These are phyloP conservation scores for Plasmodium coatneyi DNA, from an alignment of 169 alveolate species.

Conservation along the genomic window DNA sequence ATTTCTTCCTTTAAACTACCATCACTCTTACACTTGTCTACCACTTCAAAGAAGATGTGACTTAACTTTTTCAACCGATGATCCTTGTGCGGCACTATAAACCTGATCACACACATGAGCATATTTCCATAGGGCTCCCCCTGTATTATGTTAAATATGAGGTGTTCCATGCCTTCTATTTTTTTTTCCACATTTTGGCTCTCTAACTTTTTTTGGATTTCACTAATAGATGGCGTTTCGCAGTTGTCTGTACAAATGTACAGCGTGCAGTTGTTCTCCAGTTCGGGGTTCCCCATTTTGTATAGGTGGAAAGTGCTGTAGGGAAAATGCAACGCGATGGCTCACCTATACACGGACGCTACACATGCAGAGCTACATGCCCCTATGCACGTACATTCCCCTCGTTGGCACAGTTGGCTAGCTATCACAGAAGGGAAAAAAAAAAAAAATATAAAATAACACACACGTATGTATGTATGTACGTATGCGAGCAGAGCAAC, in stretches of 20 bases:
- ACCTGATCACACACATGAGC: constrained; percentile 87
- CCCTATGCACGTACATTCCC: background rate
- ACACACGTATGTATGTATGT: background rate
- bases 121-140: constrained; percentile 83
- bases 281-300: constrained; percentile 45
- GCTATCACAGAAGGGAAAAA: no score
- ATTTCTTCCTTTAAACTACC: constrained; percentile 97
- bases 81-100: constrained; percentile 85
- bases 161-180: constrained; percentile 81
- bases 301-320: background rate
- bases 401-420: background rate
- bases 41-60: constrained; percentile 95
- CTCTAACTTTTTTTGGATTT: constrained; percentile 80
- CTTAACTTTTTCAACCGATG: constrained; percentile 92
- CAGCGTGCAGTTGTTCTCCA: constrained; percentile 63
- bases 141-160: constrained; percentile 78
- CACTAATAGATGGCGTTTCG: constrained; percentile 35
- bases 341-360: background rate
- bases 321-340: background rate
- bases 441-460: no score
- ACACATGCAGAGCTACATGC: background rate
- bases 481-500: background rate
- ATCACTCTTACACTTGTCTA: constrained; percentile 94
- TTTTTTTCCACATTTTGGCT: constrained; percentile 77
- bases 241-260: constrained; percentile 72